Percentiles rank a stretch among this genome's conserved stretches.
Evolutionary conservation across 805 yeast species (phyloP).

Genomic region (Torulaspora delbrueckii): DNA sequence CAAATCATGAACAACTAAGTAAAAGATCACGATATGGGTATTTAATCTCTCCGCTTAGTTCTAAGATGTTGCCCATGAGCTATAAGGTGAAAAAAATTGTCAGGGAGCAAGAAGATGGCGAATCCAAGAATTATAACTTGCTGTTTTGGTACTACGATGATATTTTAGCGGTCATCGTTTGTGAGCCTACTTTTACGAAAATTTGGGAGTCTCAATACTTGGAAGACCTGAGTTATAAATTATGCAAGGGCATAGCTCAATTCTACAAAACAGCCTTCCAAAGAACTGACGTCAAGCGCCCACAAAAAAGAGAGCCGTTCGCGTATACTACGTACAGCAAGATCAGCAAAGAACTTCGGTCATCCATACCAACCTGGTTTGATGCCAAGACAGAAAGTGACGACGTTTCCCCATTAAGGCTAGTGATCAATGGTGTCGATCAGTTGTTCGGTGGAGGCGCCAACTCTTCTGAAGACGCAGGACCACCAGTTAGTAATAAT

Average conservation of each 20-base stretch:
- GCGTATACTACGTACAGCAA: slow-evolving; percentile 24
- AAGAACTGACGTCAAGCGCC: background rate
- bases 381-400: slow-evolving; percentile 1
- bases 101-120: slow-evolving; percentile 11
- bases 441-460: slow-evolving; percentile 11
- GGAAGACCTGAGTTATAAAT: slow-evolving; percentile 23
- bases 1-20: background rate
- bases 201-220: slow-evolving; percentile 31
- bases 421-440: slow-evolving; percentile 30
- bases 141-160: slow-evolving; percentile 33
- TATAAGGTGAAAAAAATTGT: slow-evolving; percentile 24
- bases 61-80: slow-evolving; percentile 22
- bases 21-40: slow-evolving; percentile 24
- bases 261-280: slow-evolving; percentile 18
- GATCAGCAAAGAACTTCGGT: slow-evolving; percentile 7
- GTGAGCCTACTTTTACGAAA: slow-evolving; percentile 22
- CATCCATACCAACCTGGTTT: slow-evolving; percentile 28
- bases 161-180: slow-evolving; percentile 24
- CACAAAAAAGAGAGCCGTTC: slow-evolving; percentile 14
- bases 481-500: background rate
- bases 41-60: slow-evolving; percentile 30
- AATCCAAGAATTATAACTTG: slow-evolving; percentile 17
- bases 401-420: slow-evolving; percentile 17
- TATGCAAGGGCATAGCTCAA: slow-evolving; percentile 21
- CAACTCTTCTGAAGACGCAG: background rate